phyloP scores from a whole-genome alignment of 768 basidiomycete species.

The Leccinum uliginosum region DNA sequence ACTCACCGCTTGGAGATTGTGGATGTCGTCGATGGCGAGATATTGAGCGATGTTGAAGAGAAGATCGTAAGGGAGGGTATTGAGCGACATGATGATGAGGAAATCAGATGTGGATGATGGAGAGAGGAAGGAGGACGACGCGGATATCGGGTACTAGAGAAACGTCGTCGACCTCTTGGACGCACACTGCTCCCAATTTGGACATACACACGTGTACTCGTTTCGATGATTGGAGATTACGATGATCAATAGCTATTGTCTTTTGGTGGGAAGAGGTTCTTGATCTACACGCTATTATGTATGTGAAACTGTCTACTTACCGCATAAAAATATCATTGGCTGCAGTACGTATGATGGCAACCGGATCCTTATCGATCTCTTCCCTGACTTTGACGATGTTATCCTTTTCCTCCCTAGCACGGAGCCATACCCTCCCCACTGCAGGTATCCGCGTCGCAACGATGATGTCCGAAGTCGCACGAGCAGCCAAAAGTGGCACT shows the following conservation, averaged over 20 bases:
- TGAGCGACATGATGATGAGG: conserved; percentile 29
- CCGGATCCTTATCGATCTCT: not conserved
- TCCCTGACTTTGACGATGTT: not conserved
- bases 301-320: too few species aligned
- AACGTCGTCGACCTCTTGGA: not conserved
- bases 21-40: conserved; percentile 57
- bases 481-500: conserved; percentile 28
- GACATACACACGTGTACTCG: not conserved
- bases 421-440: not conserved
- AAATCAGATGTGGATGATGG: not conserved
- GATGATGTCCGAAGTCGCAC: conserved; percentile 12
- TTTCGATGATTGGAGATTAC: too few species aligned
- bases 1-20: conserved; percentile 59
- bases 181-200: not conserved
- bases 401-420: not conserved
- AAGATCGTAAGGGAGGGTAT: conserved; percentile 63
- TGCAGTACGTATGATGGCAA: too few species aligned
- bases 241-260: too few species aligned
- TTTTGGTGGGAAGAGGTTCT: too few species aligned
- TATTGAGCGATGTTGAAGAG: conserved; percentile 63
- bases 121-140: not conserved
- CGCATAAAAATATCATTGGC: too few species aligned
- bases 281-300: too few species aligned
- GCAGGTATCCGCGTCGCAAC: not conserved
- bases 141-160: conserved; percentile 6